These are phyloP conservation scores for Allium fistulosum DNA, from an alignment of 106 monocot species.

Conservation along the genomic window DNA sequence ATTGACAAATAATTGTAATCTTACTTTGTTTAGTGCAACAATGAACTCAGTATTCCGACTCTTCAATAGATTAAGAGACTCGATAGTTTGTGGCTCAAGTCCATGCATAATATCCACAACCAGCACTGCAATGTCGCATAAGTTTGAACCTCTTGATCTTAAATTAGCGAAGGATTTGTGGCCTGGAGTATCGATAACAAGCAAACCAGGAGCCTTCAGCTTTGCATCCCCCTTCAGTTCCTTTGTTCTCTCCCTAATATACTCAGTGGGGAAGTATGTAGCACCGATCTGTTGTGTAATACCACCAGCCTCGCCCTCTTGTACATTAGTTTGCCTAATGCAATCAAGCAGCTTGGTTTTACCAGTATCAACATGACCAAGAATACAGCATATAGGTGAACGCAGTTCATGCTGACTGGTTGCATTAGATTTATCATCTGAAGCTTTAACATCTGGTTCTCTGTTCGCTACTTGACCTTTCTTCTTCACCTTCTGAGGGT, in stretches of 20 bases:
- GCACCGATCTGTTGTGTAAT: slow-evolving; percentile 99
- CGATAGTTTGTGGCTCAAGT: slow-evolving; percentile 94
- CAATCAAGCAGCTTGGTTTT: slow-evolving; percentile 96
- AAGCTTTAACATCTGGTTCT: slow-evolving; percentile 14
- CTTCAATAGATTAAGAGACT: slow-evolving; percentile 87
- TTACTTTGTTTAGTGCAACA: slow-evolving; percentile 96
- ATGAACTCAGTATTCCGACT: slow-evolving; percentile 79
- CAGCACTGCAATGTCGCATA: slow-evolving; percentile 94
- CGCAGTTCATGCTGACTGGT: slow-evolving; percentile 33
- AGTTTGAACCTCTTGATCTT: slow-evolving; percentile 68
- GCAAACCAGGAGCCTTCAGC: slow-evolving; percentile 80
- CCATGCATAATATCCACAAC: slow-evolving; percentile 99
- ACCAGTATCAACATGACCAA: slow-evolving; percentile 97
- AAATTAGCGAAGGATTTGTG: slow-evolving; percentile 72
- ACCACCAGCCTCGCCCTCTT: slow-evolving; percentile 95
- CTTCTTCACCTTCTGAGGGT: slow-evolving; percentile 13
- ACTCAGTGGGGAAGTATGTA: slow-evolving; percentile 92
- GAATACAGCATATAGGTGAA: slow-evolving; percentile 98
- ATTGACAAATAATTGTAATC: neutral
- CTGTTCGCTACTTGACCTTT: slow-evolving; percentile 26
- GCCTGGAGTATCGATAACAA: slow-evolving; percentile 98
- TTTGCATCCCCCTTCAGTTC: slow-evolving; percentile 90
- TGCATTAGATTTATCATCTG: slow-evolving; percentile 24
- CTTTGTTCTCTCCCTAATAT: slow-evolving; percentile 92
- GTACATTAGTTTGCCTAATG: slow-evolving; percentile 88